phyloP scores from a whole-genome alignment of 2,329 filamentous ascomycete species.

The Passalora sequoiae region DNA sequence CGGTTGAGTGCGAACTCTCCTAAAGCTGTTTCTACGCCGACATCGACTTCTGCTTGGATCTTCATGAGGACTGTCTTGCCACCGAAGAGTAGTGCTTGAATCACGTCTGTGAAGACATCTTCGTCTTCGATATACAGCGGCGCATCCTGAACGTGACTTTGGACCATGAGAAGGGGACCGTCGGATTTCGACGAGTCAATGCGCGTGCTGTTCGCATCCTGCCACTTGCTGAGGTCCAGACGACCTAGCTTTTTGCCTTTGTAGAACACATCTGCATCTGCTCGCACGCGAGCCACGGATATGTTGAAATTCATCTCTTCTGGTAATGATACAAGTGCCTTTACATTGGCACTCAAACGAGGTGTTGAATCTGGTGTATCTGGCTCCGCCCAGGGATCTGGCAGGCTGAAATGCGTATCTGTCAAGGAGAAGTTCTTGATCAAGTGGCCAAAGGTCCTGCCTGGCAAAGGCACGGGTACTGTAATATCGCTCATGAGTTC shows the following conservation, averaged over 20 bases:
- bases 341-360: constrained; percentile 74
- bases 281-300: constrained; percentile 69
- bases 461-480: constrained; percentile 78
- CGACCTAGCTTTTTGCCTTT: constrained; percentile 71
- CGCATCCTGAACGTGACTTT: constrained; percentile 69
- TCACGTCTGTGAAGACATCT: constrained; percentile 70
- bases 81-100: constrained; percentile 76
- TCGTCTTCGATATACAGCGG: constrained; percentile 78
- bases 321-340: constrained; percentile 72
- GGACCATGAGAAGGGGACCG: constrained; percentile 63
- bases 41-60: constrained; percentile 75
- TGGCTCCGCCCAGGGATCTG: constrained; percentile 72
- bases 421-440: constrained; percentile 83
- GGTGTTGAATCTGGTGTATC: constrained; percentile 67
- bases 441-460: constrained; percentile 71
- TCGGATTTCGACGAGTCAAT: constrained; percentile 52
- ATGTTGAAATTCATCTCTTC: constrained; percentile 82
- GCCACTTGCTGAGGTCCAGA: constrained; percentile 76
- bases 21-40: constrained; percentile 73
- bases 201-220: constrained; percentile 73
- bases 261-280: constrained; percentile 76
- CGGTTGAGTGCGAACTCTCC: constrained; percentile 75
- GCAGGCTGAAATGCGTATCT: constrained; percentile 80
- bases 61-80: constrained; percentile 63
- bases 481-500: constrained; percentile 76